Conservation (phyloP, 2,329 filamentous ascomycete genomes). For the Talaromyces marneffei region DNA sequence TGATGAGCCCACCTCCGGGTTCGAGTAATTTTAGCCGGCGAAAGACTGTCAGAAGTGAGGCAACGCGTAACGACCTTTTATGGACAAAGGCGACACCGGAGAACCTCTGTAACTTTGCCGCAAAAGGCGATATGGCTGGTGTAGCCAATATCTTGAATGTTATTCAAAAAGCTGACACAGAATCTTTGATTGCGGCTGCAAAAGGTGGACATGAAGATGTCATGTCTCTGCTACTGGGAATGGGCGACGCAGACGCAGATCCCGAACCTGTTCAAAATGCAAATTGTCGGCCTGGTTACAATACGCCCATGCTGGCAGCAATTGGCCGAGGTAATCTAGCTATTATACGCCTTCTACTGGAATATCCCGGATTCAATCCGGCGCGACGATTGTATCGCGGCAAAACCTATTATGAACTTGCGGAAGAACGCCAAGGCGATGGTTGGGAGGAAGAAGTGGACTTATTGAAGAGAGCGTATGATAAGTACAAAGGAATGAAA, state of each 20-base stretch:
- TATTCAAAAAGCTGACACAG: slow-evolving; percentile 61
- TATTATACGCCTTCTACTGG: slow-evolving; percentile 73
- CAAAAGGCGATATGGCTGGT: slow-evolving; percentile 45
- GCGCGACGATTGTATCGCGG: slow-evolving; percentile 66
- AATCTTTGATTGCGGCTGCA: slow-evolving; percentile 84
- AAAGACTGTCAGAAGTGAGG: slow-evolving; percentile 43
- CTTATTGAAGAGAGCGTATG: slow-evolving; percentile 62
- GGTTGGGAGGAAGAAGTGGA: slow-evolving; percentile 86
- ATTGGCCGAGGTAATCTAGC: slow-evolving; percentile 84
- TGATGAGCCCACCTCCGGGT: slow-evolving; percentile 37
- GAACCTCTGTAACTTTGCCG: slow-evolving; percentile 45
- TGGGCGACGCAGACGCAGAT: slow-evolving; percentile 62
- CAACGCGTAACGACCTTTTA: slow-evolving; percentile 45
- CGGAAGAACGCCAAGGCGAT: slow-evolving; percentile 72
- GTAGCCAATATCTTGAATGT: slow-evolving; percentile 47
- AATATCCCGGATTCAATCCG: slow-evolving; percentile 75
- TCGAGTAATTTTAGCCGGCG: slow-evolving; percentile 34
- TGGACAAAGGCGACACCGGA: slow-evolving; percentile 48
- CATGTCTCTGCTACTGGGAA: slow-evolving; percentile 67
- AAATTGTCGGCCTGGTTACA: slow-evolving; percentile 60
- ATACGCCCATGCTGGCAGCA: slow-evolving; percentile 88
- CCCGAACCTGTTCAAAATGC: slow-evolving; percentile 56
- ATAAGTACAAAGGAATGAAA: slow-evolving; percentile 30
- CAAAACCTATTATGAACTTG: slow-evolving; percentile 80
- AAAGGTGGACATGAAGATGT: slow-evolving; percentile 86